These are phyloP conservation scores for Apophysomyces variabilis DNA, from an alignment of 371 early-diverging fungal genomes.

Conservation along the genomic window DNA sequence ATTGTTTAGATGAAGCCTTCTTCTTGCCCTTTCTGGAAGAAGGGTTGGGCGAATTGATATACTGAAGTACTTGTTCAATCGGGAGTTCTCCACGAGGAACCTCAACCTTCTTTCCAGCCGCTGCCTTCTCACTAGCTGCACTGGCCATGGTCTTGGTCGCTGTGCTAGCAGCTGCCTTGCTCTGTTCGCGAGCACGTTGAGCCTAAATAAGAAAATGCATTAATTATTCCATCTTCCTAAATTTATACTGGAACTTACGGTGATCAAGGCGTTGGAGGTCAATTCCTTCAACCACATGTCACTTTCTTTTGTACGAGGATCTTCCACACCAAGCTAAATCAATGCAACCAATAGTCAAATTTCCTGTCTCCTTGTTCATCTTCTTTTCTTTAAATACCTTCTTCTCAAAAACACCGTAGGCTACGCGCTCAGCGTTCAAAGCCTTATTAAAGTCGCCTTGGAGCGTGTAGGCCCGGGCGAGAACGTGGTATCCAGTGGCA, in stretches of 20 bases:
- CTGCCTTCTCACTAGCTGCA: constrained; percentile 13
- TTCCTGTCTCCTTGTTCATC: neutral
- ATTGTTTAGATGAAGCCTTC: constrained; percentile 16
- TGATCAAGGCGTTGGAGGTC: constrained; percentile 59
- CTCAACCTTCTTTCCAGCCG: constrained; percentile 4
- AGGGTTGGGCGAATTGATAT: constrained; percentile 42
- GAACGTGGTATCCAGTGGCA: constrained; percentile 73
- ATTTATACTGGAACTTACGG: constrained; percentile 33
- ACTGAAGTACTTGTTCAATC: constrained; percentile 65
- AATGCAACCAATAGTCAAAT: constrained; percentile 9
- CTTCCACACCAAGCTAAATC: constrained; percentile 70
- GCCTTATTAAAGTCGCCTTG: constrained; percentile 81
- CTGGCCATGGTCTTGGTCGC: constrained; percentile 7
- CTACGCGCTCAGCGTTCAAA: constrained; percentile 72
- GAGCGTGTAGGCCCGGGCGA: constrained; percentile 78
- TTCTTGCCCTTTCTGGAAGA: constrained; percentile 34
- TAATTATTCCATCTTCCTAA: no score
- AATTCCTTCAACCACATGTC: constrained; percentile 76
- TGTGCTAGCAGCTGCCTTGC: constrained; percentile 11
- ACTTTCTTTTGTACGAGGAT: constrained; percentile 75
- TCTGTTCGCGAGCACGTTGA: constrained; percentile 21
- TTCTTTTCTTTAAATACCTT: constrained; percentile 34
- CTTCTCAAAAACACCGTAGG: constrained; percentile 68
- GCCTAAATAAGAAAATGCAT: neutral
- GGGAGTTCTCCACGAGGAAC: constrained; percentile 59